These are phyloP conservation scores for Keithomyces neogunnii DNA, from an alignment of 2,329 filamentous ascomycete genomes.

Conservation along the genomic window DNA sequence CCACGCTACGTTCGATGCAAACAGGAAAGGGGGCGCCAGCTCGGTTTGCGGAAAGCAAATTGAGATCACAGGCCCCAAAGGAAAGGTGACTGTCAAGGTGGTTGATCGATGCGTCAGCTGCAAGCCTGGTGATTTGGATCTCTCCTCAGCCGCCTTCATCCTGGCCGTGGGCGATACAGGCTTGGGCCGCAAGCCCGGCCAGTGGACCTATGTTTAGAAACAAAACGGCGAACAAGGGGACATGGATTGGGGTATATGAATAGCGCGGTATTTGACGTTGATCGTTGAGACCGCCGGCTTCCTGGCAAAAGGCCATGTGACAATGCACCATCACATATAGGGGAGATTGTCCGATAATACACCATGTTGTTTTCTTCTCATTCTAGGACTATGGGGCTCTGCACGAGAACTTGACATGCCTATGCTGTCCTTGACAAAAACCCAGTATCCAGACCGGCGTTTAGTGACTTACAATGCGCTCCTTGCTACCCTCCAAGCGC, in stretches of 20 bases:
- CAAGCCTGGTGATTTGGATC: slow-evolving; percentile 36
- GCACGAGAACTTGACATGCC: not conserved
- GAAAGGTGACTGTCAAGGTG: slow-evolving; percentile 48
- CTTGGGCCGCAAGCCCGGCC: slow-evolving; percentile 10
- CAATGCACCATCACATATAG: not conserved
- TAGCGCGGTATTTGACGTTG: not conserved
- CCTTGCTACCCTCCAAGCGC: too few relatives aligned
- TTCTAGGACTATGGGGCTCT: not conserved
- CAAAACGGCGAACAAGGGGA: not conserved
- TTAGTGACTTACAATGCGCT: not conserved
- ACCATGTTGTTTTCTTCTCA: not conserved
- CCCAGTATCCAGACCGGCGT: not conserved
- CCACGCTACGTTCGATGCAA: slow-evolving; percentile 53
- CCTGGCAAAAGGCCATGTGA: too few relatives aligned
- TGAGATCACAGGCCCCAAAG: slow-evolving; percentile 9
- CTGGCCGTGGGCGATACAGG: slow-evolving; percentile 26
- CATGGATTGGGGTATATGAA: not conserved
- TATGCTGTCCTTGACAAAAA: not conserved
- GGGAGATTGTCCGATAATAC: not conserved
- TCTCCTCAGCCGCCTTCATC: slow-evolving; percentile 38
- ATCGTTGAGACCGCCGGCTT: not conserved
- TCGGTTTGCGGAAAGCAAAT: slow-evolving; percentile 34
- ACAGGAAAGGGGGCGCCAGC: slow-evolving; percentile 50
- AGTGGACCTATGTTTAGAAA: not conserved
- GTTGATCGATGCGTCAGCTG: slow-evolving; percentile 58